Evolutionary conservation across 805 yeast genomes (phyloP).

Genomic region (Kodamaea sagamina): DNA sequence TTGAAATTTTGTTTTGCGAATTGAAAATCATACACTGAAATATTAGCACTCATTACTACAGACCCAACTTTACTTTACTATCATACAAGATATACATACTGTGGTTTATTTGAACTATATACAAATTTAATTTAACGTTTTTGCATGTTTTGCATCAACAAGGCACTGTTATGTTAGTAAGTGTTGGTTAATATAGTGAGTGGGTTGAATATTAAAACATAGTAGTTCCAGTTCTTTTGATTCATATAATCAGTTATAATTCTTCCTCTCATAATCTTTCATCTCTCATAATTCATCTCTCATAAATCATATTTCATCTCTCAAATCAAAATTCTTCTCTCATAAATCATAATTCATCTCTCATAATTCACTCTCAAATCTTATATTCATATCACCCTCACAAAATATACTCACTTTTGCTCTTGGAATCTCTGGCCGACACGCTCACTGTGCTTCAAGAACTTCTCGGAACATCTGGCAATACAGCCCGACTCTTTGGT

Average conservation of each 20-base stretch:
- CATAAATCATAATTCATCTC: no score
- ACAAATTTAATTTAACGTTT: constrained; percentile 12
- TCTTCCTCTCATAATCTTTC: no score
- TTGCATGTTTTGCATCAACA: constrained; percentile 69
- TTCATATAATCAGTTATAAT: no score
- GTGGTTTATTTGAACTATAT: constrained; percentile 7
- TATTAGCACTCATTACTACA: background rate
- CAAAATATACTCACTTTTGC: constrained; percentile 59
- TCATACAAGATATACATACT: background rate
- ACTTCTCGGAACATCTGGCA: constrained; percentile 92
- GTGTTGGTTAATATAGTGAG: background rate
- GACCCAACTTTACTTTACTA: no score
- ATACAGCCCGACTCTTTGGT: constrained; percentile 84
- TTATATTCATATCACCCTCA: no score
- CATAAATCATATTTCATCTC: no score
- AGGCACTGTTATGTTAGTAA: constrained; percentile 46
- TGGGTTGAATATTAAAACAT: background rate
- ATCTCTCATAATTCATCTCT: no score
- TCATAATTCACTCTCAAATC: no score
- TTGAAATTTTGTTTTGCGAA: background rate
- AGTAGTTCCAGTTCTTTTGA: no score
- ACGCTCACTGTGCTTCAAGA: constrained; percentile 96
- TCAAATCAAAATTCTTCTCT: no score
- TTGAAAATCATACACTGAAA: background rate
- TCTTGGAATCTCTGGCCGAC: constrained; percentile 99